Percentiles rank a stretch among this genome's conserved stretches.
These are phyloP conservation scores for Hyaloscypha finlandica DNA, from an alignment of 495 filamentous ascomycete genomes.

Conservation along the genomic window DNA sequence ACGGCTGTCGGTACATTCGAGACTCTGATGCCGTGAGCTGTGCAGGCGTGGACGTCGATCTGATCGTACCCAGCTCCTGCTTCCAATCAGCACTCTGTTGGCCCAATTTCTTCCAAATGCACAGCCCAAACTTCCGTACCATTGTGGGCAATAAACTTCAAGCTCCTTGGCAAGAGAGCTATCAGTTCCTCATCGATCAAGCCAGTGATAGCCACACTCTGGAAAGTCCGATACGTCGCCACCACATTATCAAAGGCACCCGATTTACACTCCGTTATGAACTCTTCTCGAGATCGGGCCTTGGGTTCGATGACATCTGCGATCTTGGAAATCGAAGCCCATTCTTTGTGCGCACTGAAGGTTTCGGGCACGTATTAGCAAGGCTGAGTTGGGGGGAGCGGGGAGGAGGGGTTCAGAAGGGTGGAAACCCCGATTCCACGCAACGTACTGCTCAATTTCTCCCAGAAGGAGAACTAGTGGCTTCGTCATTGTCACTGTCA, in stretches of 20 bases:
- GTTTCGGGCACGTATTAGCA: constrained; percentile 17
- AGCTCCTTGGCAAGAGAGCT: constrained; percentile 53
- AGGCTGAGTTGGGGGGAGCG: neutral
- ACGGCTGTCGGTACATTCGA: constrained; percentile 82
- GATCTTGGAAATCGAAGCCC: constrained; percentile 50
- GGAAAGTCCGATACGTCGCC: constrained; percentile 78
- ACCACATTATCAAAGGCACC: constrained; percentile 68
- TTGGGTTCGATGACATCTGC: constrained; percentile 52
- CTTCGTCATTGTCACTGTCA: constrained; percentile 39
- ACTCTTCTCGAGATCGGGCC: constrained; percentile 54
- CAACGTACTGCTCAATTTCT: constrained; percentile 55
- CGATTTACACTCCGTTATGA: constrained; percentile 70
- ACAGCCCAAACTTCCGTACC: constrained; percentile 31
- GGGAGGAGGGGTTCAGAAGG: neutral
- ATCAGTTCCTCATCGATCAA: constrained; percentile 66
- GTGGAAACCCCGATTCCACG: neutral
- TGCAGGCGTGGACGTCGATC: constrained; percentile 71
- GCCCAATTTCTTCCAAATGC: constrained; percentile 23
- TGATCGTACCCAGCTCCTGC: constrained; percentile 80
- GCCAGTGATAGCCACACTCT: constrained; percentile 67
- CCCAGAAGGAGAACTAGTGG: constrained; percentile 57
- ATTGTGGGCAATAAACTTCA: constrained; percentile 58
- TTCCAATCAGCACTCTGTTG: constrained; percentile 17
- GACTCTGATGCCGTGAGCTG: constrained; percentile 61
- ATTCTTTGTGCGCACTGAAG: constrained; percentile 46